These are phyloP conservation scores for Cordyceps cicadae DNA, from an alignment of 2,329 filamentous ascomycete species.

Conservation along the genomic window DNA sequence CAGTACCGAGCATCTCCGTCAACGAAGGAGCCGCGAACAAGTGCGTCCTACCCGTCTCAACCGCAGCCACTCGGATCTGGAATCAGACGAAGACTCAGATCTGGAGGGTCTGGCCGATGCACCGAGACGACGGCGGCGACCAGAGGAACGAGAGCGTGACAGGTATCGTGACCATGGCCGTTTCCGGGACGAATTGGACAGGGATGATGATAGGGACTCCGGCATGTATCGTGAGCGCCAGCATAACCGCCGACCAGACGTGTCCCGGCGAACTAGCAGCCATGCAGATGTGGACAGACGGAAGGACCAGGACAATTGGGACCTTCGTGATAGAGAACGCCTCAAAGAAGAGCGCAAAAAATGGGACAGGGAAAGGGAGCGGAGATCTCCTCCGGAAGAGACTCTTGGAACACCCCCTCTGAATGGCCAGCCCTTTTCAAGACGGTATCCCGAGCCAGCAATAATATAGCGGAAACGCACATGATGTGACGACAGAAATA, in stretches of 20 bases:
- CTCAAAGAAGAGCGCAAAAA: constrained; percentile 27
- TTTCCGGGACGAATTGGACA: constrained; percentile 23
- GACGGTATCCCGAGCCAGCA: constrained; percentile 31
- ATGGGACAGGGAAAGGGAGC: constrained; percentile 21
- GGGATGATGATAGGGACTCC: constrained; percentile 25
- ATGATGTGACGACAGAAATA: constrained; percentile 7
- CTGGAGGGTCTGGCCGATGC: constrained; percentile 27
- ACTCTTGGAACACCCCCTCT: constrained; percentile 20
- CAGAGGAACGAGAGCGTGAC: constrained; percentile 32
- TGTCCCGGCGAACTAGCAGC: constrained; percentile 39
- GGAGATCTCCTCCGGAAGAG: constrained; percentile 26
- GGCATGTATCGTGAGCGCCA: constrained; percentile 23
- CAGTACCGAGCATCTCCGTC: constrained; percentile 21
- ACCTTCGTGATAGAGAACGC: constrained; percentile 25
- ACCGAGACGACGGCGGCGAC: constrained; percentile 21
- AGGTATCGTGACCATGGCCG: constrained; percentile 26
- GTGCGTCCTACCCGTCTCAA: constrained; percentile 32
- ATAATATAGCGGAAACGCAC: constrained; percentile 18
- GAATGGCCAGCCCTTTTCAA: constrained; percentile 24
- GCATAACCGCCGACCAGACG: constrained; percentile 32
- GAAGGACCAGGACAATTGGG: constrained; percentile 27
- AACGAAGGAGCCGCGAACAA: constrained; percentile 33
- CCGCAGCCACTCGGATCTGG: constrained; percentile 33
- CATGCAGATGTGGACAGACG: constrained; percentile 40
- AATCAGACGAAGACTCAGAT: constrained; percentile 29